A percentile compares a stretch with the other conserved stretches of the same genome.
These are phyloP conservation scores for Eutrema heterophyllum DNA, from an alignment of 345 rosid species.

Conservation along the genomic window DNA sequence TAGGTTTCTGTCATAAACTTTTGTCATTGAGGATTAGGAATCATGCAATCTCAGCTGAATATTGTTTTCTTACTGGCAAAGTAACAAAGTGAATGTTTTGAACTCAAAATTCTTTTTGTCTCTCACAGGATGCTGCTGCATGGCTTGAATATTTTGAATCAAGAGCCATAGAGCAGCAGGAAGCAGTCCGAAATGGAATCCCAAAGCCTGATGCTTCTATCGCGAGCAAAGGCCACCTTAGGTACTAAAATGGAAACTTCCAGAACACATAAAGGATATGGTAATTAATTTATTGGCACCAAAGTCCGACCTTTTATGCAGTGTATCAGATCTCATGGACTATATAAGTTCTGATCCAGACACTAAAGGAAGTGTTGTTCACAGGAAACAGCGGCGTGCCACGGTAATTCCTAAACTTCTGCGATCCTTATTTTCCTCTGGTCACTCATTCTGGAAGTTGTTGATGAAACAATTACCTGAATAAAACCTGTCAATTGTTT, in stretches of 20 bases:
- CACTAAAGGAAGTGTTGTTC: conserved; percentile 75
- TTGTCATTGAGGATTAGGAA: conserved; percentile 1
- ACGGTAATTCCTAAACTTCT: conserved; percentile 46
- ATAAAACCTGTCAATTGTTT: not conserved
- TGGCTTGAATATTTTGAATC: conserved; percentile 98
- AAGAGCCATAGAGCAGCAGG: conserved; percentile 89
- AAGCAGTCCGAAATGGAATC: conserved; percentile 80
- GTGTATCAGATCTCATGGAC: conserved; percentile 95
- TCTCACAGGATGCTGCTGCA: conserved; percentile 82
- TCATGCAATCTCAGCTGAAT: not conserved
- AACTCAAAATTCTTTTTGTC: not conserved
- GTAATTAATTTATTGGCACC: conserved; percentile 30
- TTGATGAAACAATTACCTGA: not conserved
- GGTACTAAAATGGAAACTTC: conserved; percentile 47
- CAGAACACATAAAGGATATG: conserved; percentile 29
- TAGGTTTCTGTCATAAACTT: not conserved
- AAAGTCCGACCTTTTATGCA: conserved; percentile 39
- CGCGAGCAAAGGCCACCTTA: conserved; percentile 95
- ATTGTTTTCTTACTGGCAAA: not conserved
- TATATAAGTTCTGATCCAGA: conserved; percentile 87
- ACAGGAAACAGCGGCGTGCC: conserved; percentile 73
- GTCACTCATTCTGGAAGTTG: conserved; percentile 9
- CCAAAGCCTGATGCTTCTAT: conserved; percentile 94
- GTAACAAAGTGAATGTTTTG: not conserved
- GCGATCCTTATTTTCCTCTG: conserved; percentile 1